Percentiles rank a stretch among this genome's conserved stretches.
Evolutionary conservation across 371 early-diverging fungal genomes (phyloP).

Genomic region (Syncephalastrum sp.): DNA sequence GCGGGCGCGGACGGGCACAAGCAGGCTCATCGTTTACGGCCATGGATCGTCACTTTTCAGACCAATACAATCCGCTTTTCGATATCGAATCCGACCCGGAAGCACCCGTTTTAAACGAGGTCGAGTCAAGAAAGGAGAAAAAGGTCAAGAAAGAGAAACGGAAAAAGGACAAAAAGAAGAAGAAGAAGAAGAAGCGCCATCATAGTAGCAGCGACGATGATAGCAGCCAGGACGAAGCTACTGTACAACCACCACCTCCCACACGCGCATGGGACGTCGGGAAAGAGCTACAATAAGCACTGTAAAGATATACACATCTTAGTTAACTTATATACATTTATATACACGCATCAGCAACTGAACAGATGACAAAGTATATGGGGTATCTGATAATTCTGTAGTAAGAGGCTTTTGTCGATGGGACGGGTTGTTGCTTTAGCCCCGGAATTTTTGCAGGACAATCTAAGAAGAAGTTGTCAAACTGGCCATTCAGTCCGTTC

Average conservation of each 20-base stretch:
- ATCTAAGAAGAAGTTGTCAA: not conserved
- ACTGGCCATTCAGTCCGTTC: not conserved
- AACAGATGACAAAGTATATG: not conserved
- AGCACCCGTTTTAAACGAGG: too few relatives aligned
- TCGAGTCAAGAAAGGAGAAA: not conserved
- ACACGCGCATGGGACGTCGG: too few relatives aligned
- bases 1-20: slow-evolving; percentile 33
- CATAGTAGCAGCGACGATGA: not conserved
- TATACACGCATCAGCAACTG: too few relatives aligned
- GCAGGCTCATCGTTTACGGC: slow-evolving; percentile 27
- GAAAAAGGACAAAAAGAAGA: slow-evolving; percentile 1
- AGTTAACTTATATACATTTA: too few relatives aligned
- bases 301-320: not conserved
- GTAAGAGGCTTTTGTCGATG: not conserved
- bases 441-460: slow-evolving; percentile 5
- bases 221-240: not conserved
- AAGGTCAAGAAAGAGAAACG: slow-evolving; percentile 1
- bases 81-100: slow-evolving; percentile 59
- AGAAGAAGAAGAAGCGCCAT: slow-evolving; percentile 1
- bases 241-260: too few relatives aligned
- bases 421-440: not conserved
- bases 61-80: slow-evolving; percentile 63
- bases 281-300: not conserved
- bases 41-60: slow-evolving; percentile 75
- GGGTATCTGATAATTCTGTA: not conserved